phyloP scores from a whole-genome alignment of 345 rosid species.

The Laguncularia racemosa region DNA sequence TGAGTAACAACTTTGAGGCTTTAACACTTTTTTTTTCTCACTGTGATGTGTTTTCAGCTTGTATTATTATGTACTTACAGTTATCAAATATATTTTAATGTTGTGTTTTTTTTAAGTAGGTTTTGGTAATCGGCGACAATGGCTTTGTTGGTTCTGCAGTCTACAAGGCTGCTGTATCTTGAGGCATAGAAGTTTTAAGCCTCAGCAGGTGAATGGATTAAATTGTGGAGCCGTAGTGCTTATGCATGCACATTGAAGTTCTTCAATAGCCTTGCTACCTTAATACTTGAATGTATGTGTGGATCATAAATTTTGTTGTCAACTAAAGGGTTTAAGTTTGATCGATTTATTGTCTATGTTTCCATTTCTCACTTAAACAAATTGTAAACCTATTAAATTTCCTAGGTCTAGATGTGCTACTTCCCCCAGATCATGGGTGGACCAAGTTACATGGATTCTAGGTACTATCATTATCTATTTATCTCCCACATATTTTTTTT shows the following conservation, averaged over 20 bases:
- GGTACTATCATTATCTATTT: slow-evolving; percentile 31
- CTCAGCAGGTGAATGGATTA: slow-evolving; percentile 56
- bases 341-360: no score
- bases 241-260: neutral
- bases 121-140: slow-evolving; percentile 85
- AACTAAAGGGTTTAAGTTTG: no score
- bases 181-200: slow-evolving; percentile 80
- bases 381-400: slow-evolving; percentile 3
- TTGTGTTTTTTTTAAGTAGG: slow-evolving; percentile 30
- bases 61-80: neutral
- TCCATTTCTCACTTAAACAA: neutral
- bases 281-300: neutral
- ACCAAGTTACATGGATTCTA: slow-evolving; percentile 85
- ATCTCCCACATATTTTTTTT: neutral
- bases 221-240: neutral
- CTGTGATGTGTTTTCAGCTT: neutral
- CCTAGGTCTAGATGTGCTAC: slow-evolving; percentile 83
- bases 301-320: no score
- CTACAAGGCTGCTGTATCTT: slow-evolving; percentile 83
- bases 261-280: no score
- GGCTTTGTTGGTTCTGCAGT: slow-evolving; percentile 95
- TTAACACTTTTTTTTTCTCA: neutral
- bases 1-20: slow-evolving; percentile 31
- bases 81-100: slow-evolving; percentile 8
- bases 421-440: slow-evolving; percentile 64